Conservation (phyloP, 2,329 filamentous ascomycete species). For the Penicillium nordicum region DNA sequence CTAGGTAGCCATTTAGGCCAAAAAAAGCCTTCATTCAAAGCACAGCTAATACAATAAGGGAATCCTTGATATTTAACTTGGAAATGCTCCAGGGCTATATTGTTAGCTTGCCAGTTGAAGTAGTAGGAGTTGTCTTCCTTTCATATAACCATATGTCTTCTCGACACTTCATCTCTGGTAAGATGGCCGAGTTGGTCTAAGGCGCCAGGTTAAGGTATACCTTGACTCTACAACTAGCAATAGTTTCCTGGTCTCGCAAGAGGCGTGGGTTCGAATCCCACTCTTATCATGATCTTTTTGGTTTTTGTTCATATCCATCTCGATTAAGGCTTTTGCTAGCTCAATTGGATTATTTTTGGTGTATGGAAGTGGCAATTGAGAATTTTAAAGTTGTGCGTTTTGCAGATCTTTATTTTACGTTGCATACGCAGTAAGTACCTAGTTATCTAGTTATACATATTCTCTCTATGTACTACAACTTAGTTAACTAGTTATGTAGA, state of each 20-base stretch:
- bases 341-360: neutral
- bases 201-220: conserved; percentile 33
- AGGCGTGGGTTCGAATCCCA: conserved; percentile 9
- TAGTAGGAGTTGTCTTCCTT: no score
- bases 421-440: no score
- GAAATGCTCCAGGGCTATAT: no score
- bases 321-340: neutral
- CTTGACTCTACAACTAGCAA: conserved; percentile 18
- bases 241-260: conserved; percentile 10
- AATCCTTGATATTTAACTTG: no score
- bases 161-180: conserved; percentile 10
- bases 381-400: neutral
- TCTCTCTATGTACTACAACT: neutral
- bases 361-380: neutral
- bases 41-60: no score
- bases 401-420: neutral
- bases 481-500: no score
- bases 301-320: neutral
- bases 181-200: conserved; percentile 35
- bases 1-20: no score
- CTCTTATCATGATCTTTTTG: conserved; percentile 5
- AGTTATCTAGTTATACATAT: no score
- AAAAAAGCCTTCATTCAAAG: no score
- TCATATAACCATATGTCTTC: no score
- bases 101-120: no score